Conservation (phyloP, 495 filamentous ascomycete species). For the Venustampulla echinocandica region DNA sequence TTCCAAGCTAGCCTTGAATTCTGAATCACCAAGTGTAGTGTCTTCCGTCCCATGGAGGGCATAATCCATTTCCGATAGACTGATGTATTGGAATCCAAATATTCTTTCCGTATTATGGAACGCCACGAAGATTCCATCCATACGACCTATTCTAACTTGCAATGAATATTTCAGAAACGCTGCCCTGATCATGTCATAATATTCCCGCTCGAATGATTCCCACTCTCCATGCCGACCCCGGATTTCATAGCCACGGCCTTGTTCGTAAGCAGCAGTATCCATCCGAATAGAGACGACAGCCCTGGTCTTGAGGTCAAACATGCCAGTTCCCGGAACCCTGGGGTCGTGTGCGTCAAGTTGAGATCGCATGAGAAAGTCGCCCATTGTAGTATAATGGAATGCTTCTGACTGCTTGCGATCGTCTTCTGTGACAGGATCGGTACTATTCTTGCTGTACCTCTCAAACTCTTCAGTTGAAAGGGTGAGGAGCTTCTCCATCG, state of each 20-base stretch:
- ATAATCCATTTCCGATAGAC: slow-evolving; percentile 75
- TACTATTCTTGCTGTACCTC: slow-evolving; percentile 60
- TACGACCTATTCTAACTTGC: slow-evolving; percentile 90
- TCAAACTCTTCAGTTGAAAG: slow-evolving; percentile 73
- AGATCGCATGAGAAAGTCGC: slow-evolving; percentile 92
- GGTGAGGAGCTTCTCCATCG: slow-evolving; percentile 95
- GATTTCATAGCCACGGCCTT: slow-evolving; percentile 85
- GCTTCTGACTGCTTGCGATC: slow-evolving; percentile 59
- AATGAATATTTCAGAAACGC: slow-evolving; percentile 96
- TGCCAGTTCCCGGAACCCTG: slow-evolving; percentile 79
- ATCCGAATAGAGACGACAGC: slow-evolving; percentile 87
- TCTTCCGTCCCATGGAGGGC: slow-evolving; percentile 67
- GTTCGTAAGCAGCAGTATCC: slow-evolving; percentile 60
- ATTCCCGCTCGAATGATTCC: slow-evolving; percentile 92
- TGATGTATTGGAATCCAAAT: slow-evolving; percentile 95
- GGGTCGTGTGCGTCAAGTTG: slow-evolving; percentile 90
- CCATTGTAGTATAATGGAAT: slow-evolving; percentile 79
- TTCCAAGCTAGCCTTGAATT: slow-evolving; percentile 72
- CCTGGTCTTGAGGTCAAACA: slow-evolving; percentile 95
- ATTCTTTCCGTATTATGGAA: slow-evolving; percentile 93
- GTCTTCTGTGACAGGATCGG: slow-evolving; percentile 53
- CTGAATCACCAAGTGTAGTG: slow-evolving; percentile 64
- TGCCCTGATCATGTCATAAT: slow-evolving; percentile 89
- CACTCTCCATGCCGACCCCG: slow-evolving; percentile 60
- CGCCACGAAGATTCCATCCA: slow-evolving; percentile 99